phyloP scores from a whole-genome alignment of 2,329 filamentous ascomycete genomes.

The Pseudogymnoascus sp. region DNA sequence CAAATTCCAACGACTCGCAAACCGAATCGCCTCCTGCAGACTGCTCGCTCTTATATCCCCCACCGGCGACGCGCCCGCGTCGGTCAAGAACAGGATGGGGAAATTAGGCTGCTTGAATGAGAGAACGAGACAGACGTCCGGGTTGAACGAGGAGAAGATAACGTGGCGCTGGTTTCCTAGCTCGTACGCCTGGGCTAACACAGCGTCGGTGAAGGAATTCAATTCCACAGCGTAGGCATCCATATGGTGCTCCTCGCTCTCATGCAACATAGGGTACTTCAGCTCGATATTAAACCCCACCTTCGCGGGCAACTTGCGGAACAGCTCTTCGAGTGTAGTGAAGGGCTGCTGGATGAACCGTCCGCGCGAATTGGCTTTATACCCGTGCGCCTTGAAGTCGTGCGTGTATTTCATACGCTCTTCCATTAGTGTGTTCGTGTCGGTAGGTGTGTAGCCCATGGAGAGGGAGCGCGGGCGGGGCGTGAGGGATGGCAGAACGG shows the following conservation, averaged over 20 bases:
- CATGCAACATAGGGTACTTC: constrained; percentile 97
- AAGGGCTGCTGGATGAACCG: constrained; percentile 95
- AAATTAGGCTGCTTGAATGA: constrained; percentile 97
- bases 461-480: constrained; percentile 30
- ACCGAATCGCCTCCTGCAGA: constrained; percentile 90
- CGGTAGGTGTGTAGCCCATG: constrained; percentile 22
- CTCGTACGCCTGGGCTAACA: constrained; percentile 75
- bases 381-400: constrained; percentile 90
- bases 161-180: constrained; percentile 76
- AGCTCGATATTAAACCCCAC: constrained; percentile 98
- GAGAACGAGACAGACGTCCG: constrained; percentile 87
- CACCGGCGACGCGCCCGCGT: constrained; percentile 72
- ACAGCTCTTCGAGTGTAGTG: constrained; percentile 89
- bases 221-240: constrained; percentile 92
- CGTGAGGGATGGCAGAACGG: constrained; percentile 14
- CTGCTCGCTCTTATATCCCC: constrained; percentile 86
- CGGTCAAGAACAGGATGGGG: constrained; percentile 87
- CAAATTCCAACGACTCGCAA: constrained; percentile 90
- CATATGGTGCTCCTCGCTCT: constrained; percentile 93
- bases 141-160: constrained; percentile 96
- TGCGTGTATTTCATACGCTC: constrained; percentile 97
- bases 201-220: constrained; percentile 92
- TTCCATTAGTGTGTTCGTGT: constrained; percentile 33
- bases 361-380: constrained; percentile 89
- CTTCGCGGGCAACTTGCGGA: constrained; percentile 69